Evolutionary conservation across 768 basidiomycete genomes (phyloP).

Genomic region (Ramaria rubella): DNA sequence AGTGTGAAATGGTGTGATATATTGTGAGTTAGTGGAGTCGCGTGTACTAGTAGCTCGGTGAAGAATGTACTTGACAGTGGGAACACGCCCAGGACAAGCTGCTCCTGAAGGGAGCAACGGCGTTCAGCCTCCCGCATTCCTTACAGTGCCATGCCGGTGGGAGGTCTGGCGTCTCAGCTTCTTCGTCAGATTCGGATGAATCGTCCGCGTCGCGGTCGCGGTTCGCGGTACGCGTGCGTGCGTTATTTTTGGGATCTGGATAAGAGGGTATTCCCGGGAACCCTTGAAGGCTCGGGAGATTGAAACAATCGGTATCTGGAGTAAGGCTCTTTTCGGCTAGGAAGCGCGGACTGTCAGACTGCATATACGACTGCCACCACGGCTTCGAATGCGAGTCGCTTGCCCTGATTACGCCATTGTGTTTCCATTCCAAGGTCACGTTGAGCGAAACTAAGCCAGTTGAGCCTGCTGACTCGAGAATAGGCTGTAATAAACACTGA

Average conservation of each 20-base stretch:
- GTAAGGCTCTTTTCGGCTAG: not conserved
- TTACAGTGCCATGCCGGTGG: not conserved
- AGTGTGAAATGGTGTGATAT: not conserved
- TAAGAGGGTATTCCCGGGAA: not conserved
- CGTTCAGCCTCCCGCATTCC: constrained; percentile 4
- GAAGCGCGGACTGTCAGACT: not conserved
- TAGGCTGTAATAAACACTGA: not conserved
- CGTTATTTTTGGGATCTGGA: not conserved
- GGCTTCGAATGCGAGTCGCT: not conserved
- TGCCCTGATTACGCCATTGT: not conserved
- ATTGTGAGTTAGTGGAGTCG: not conserved
- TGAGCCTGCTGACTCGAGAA: not conserved
- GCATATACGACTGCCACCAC: not conserved
- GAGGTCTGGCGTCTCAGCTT: not conserved
- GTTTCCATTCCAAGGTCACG: not conserved
- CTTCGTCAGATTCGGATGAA: not conserved
- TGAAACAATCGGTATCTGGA: not conserved
- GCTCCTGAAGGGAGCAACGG: not conserved
- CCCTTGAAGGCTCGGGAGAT: not conserved
- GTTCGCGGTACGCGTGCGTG: not conserved
- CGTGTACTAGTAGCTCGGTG: not conserved
- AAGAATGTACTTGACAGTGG: not conserved
- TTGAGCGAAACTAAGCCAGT: not conserved
- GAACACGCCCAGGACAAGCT: not conserved
- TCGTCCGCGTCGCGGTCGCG: not conserved